Percentiles rank a stretch among this genome's conserved stretches.
These are phyloP conservation scores for Cydonia oblonga DNA, from an alignment of 331 rosid species.

Conservation along the genomic window DNA sequence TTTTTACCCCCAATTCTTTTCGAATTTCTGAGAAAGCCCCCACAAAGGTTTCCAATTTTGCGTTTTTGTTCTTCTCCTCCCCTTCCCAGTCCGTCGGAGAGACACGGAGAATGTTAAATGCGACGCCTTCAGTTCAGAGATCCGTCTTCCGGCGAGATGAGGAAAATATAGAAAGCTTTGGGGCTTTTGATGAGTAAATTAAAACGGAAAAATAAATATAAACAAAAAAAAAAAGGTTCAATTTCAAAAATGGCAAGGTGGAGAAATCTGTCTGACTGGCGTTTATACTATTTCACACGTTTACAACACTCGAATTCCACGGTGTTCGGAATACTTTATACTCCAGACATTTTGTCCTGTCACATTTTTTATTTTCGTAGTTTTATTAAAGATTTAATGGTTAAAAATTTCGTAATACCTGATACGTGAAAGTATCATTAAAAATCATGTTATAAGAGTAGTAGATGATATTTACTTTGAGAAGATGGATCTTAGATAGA, in stretches of 20 bases:
- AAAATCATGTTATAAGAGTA: no score
- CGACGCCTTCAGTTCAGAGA: conserved; percentile 14
- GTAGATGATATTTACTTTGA: neutral
- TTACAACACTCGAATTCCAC: no score
- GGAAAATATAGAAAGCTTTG: neutral
- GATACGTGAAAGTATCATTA: no score
- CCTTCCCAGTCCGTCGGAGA: conserved; percentile 17
- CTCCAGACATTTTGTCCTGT: no score
- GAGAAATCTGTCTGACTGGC: neutral
- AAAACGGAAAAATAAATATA: neutral
- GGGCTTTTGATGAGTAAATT: neutral
- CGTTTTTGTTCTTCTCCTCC: neutral
- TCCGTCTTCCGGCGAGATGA: conserved; percentile 22
- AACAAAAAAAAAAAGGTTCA: neutral
- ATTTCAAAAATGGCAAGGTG: neutral
- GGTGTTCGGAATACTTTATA: no score
- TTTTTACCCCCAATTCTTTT: conserved; percentile 17
- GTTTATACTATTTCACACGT: neutral
- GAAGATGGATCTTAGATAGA: no score
- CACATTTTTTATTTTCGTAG: no score
- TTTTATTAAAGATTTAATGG: neutral
- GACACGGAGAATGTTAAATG: neutral
- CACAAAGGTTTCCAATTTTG: neutral
- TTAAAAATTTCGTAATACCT: no score
- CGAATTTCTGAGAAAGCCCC: conserved; percentile 16